phyloP scores from a whole-genome alignment of 805 yeast species.

The Citeromyces nyonsensis region DNA sequence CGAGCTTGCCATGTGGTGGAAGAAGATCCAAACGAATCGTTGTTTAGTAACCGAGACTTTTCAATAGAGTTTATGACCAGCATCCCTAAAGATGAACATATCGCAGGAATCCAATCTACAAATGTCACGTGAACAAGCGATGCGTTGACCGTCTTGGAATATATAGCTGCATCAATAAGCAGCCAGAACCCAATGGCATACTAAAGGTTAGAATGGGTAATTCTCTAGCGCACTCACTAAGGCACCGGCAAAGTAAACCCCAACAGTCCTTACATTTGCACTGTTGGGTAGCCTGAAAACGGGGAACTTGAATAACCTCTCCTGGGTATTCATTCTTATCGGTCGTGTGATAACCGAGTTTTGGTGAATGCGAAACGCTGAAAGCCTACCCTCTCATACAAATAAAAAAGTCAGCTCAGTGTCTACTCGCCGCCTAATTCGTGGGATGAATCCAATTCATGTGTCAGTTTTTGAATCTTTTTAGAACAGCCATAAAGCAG shows the following conservation, averaged over 20 bases:
- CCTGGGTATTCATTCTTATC: slow-evolving; percentile 12
- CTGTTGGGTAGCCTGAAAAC: slow-evolving; percentile 56
- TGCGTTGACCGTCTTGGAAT: slow-evolving; percentile 72
- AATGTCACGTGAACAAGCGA: slow-evolving; percentile 78
- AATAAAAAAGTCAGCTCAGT: too few relatives aligned
- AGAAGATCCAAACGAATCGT: slow-evolving; percentile 15
- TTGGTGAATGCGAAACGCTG: background rate
- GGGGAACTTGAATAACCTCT: slow-evolving; percentile 47
- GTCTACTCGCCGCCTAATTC: too few relatives aligned
- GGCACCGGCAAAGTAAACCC: slow-evolving; percentile 68
- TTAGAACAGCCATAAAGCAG: too few relatives aligned
- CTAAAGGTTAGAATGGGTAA: slow-evolving; percentile 5
- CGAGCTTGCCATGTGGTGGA: slow-evolving; percentile 88
- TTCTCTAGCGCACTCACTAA: slow-evolving; percentile 13
- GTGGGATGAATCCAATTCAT: too few relatives aligned
- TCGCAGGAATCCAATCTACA: slow-evolving; percentile 90
- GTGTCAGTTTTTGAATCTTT: too few relatives aligned
- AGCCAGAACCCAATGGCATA: slow-evolving; percentile 86
- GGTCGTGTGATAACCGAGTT: slow-evolving; percentile 1
- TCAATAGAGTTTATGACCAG: slow-evolving; percentile 64
- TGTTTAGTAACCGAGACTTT: slow-evolving; percentile 39
- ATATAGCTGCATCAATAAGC: slow-evolving; percentile 78
- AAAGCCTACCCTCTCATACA: too few relatives aligned
- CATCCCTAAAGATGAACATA: slow-evolving; percentile 85
- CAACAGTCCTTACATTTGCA: slow-evolving; percentile 49